Percentiles rank a stretch among this genome's conserved stretches.
phyloP scores from a whole-genome alignment of 148 eudicot genomes.

The Amaranthus palmeri region DNA sequence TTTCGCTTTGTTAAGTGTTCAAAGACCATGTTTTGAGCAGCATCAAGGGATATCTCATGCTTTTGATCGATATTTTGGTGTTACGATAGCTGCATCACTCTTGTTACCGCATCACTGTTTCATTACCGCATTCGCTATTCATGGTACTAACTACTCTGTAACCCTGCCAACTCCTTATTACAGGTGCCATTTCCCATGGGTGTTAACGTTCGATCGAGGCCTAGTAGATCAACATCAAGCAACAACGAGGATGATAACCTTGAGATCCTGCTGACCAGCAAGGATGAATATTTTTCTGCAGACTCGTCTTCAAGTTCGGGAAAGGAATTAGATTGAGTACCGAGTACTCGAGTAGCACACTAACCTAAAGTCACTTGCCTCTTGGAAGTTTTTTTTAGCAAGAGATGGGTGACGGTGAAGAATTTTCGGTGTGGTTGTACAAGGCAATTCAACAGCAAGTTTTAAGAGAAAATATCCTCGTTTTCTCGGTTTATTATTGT shows the following conservation, averaged over 20 bases:
- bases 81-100: too few relatives aligned
- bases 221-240: conserved; percentile 42
- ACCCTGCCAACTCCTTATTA: neutral
- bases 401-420: conserved; percentile 3
- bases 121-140: neutral
- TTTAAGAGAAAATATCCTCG: conserved; percentile 9
- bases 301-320: conserved; percentile 54
- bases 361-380: conserved; percentile 26
- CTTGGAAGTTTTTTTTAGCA: neutral
- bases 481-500: conserved; percentile 3
- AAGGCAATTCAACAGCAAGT: conserved; percentile 5
- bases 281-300: conserved; percentile 45
- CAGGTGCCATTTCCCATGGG: conserved; percentile 94
- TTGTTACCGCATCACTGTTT: too few relatives aligned
- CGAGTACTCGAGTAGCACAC: conserved; percentile 13
- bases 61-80: too few relatives aligned
- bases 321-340: conserved; percentile 49
- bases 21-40: too few relatives aligned
- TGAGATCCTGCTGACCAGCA: conserved; percentile 33
- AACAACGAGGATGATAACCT: conserved; percentile 43
- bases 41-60: too few relatives aligned
- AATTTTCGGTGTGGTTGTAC: neutral
- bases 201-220: conserved; percentile 49
- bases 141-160: neutral
- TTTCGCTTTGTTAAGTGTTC: too few relatives aligned